Conservation (phyloP, 345 rosid species). For the Moricandia moricandioides region DNA sequence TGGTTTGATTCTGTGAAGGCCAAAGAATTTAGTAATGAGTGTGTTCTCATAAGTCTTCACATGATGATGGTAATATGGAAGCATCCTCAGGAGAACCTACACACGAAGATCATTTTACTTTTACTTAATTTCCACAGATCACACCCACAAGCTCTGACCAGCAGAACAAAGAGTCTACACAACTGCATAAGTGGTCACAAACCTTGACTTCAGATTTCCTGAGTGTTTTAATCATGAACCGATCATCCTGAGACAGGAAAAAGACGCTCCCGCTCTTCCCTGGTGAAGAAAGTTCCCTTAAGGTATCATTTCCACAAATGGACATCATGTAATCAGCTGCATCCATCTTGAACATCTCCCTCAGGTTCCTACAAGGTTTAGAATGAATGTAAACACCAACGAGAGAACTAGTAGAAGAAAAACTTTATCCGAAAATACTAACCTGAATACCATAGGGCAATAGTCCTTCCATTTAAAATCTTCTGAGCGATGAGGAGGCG, state of each 20-base stretch:
- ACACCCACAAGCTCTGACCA: conserved; percentile 1
- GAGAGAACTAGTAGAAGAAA: neutral
- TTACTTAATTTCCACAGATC: conserved; percentile 7
- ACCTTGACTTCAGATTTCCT: conserved; percentile 98
- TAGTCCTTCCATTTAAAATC: conserved; percentile 98
- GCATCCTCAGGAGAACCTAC: conserved; percentile 95
- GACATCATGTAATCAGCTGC: conserved; percentile 99
- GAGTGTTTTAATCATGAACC: conserved; percentile 98
- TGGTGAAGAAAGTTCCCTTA: conserved; percentile 96
- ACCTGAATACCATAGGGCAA: conserved; percentile 99
- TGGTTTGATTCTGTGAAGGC: conserved; percentile 98
- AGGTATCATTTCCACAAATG: conserved; percentile 96
- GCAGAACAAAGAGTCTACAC: neutral
- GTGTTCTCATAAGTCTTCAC: conserved; percentile 90
- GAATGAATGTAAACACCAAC: neutral
- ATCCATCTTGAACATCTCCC: conserved; percentile 99
- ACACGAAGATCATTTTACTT: neutral
- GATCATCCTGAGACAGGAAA: conserved; percentile 93
- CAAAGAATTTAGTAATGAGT: conserved; percentile 94
- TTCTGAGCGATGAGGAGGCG: conserved; percentile 90
- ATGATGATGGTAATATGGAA: conserved; percentile 92
- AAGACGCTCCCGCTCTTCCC: conserved; percentile 98
- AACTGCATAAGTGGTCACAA: conserved; percentile 17
- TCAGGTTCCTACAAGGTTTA: conserved; percentile 62
- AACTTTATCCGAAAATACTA: conserved; percentile 1